Evolutionary conservation across 805 yeast genomes (phyloP), one percentile per base, ranked within the genome.

Genomic region (Kazachstania taianensis): DNA sequence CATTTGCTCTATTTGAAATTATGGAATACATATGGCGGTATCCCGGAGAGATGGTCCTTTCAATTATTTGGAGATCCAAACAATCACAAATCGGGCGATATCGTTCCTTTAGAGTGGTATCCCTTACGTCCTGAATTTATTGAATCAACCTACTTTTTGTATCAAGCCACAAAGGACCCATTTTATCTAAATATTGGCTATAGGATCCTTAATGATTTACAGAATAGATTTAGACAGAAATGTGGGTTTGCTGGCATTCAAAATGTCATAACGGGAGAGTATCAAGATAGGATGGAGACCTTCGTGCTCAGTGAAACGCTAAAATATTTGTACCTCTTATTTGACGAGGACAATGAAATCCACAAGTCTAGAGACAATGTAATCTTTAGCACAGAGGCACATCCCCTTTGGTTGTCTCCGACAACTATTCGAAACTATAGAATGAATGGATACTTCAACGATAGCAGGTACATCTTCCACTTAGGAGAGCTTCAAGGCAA

Each of bases 111-210:
- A 23, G 94, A 83, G 52, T 87, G 96, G 96, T 87, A 84, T 50
- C 95, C 96, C 2, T 63, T 87, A 30, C 64, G 97, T 37, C 97
- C 97, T 0, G 97, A 87, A 53, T 84, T 86, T 46, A 70, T 84
- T 29, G 97, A 87, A 53, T 81, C 94, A 0, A 84, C 94, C 0
- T 87, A 85, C 55, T 78, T 79, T 50, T 60, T 87, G 12, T 86
- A 80, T 50, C 63, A 81, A 28, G 94, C 95, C 2, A 87, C 96
- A 0, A 69, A 65, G 38, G 97, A 87, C 53, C 94, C 95, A 2
- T 67, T 85, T 50, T 86, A 78, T 54, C 60, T 87, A 14, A 74
- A 77, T 36, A 72, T 84, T 20, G 96, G 96, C 2, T 74, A 73
- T 41, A 66, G 75, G 19, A 62, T 83, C 5, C 53, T 87, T 39